phyloP scores from a whole-genome alignment of 495 filamentous ascomycete species.

The Penicillium herquei region DNA sequence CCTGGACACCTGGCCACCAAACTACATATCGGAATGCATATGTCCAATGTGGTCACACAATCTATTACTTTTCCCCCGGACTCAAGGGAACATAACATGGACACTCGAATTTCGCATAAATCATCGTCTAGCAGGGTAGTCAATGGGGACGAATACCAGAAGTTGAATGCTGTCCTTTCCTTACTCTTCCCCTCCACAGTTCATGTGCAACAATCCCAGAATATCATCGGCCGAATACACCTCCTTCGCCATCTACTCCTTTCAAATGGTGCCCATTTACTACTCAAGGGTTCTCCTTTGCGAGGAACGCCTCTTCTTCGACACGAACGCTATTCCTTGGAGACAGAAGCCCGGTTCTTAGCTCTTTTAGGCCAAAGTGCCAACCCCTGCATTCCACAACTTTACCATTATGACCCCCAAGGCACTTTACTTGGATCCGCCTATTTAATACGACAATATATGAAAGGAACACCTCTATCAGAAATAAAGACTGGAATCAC shows the following conservation, averaged over 20 bases:
- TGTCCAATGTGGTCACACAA: not conserved
- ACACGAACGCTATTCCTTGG: slow-evolving; percentile 54
- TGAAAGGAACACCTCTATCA: slow-evolving; percentile 43
- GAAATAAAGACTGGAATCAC: slow-evolving; percentile 40
- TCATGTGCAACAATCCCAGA: slow-evolving; percentile 42
- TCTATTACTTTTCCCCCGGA: not conserved
- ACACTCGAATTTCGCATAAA: slow-evolving; percentile 5
- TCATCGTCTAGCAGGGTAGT: slow-evolving; percentile 18
- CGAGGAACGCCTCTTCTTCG: slow-evolving; percentile 53
- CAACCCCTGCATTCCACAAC: slow-evolving; percentile 47
- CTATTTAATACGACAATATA: slow-evolving; percentile 50
- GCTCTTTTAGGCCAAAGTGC: slow-evolving; percentile 45
- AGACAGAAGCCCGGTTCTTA: slow-evolving; percentile 55
- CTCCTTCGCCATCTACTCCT: slow-evolving; percentile 52
- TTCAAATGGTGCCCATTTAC: slow-evolving; percentile 50
- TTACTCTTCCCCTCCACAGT: slow-evolving; percentile 39
- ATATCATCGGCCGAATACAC: slow-evolving; percentile 50
- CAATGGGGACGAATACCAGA: slow-evolving; percentile 18
- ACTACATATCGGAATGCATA: slow-evolving; percentile 12
- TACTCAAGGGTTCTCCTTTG: slow-evolving; percentile 55
- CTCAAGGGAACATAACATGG: slow-evolving; percentile 7
- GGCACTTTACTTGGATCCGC: slow-evolving; percentile 39
- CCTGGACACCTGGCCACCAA: not conserved
- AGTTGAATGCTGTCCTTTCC: slow-evolving; percentile 43
- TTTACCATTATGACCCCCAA: slow-evolving; percentile 50